phyloP scores from a whole-genome alignment of 2,329 filamentous ascomycete species.

The Biscogniauxia mediterranea region DNA sequence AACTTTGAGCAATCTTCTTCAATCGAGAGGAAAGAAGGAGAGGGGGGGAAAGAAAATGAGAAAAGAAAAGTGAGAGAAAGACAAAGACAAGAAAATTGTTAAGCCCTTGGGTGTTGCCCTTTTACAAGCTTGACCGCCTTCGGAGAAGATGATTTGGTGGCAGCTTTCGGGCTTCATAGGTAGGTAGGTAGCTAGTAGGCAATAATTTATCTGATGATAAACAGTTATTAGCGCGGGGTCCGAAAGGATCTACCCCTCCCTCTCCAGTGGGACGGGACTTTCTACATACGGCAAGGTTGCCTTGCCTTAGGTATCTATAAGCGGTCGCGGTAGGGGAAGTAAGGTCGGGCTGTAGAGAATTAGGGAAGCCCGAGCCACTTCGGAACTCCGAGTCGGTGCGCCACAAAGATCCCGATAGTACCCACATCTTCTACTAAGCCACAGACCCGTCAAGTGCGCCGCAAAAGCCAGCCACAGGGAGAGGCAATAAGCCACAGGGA shows the following conservation, averaged over 20 bases:
- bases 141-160: neutral
- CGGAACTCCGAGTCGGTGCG: neutral
- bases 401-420: neutral
- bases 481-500: no score
- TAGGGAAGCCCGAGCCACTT: neutral
- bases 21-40: neutral
- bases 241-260: neutral
- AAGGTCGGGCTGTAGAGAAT: neutral
- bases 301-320: neutral
- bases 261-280: neutral
- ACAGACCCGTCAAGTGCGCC: no score
- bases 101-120: slow-evolving; percentile 7
- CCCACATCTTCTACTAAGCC: no score
- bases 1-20: slow-evolving; percentile 2
- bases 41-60: neutral
- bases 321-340: no score
- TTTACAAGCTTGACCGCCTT: slow-evolving; percentile 9
- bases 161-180: neutral
- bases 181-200: no score
- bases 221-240: neutral
- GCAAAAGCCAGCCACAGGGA: no score
- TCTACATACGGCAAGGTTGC: neutral
- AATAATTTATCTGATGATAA: neutral
- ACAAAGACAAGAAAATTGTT: slow-evolving; percentile 6
- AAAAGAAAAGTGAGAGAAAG: slow-evolving; percentile 11